Conservation (phyloP, 208 protist genomes). For the Leishmania aethiopica region DNA sequence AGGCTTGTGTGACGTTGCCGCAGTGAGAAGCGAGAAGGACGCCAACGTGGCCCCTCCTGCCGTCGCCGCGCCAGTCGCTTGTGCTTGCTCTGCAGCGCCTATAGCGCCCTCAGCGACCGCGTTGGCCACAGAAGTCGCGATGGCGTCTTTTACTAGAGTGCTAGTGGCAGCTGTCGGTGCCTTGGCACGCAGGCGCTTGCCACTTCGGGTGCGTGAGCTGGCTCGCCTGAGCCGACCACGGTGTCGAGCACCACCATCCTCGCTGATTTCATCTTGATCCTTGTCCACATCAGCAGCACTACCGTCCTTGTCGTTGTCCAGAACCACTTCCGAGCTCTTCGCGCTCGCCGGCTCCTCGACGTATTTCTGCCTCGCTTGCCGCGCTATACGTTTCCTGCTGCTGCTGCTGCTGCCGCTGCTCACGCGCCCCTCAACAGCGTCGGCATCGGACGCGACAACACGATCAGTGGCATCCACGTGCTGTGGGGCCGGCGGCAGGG, state of each 20-base stretch:
- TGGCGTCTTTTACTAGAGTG: not conserved
- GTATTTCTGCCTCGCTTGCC: no score
- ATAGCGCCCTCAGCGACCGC: not conserved
- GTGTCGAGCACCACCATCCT: not conserved
- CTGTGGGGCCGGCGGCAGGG: not conserved
- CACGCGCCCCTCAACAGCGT: not conserved
- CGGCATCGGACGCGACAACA: not conserved
- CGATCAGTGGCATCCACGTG: not conserved
- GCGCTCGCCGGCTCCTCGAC: not conserved
- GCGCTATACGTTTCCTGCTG: not conserved
- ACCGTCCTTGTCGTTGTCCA: not conserved
- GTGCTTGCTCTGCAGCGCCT: not conserved
- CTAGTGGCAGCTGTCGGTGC: not conserved
- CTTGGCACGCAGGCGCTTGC: slow-evolving; percentile 5
- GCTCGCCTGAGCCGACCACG: not conserved
- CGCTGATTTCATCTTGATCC: not conserved
- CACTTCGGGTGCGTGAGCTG: not conserved
- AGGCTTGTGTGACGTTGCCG: not conserved
- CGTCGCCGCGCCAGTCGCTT: not conserved
- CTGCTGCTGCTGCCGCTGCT: not conserved
- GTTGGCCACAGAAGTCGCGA: not conserved
- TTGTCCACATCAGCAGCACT: not conserved
- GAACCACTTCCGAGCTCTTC: not conserved
- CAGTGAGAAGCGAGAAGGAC: not conserved
- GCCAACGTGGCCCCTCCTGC: not conserved